phyloP scores from a whole-genome alignment of 305 asterid genomes.

The Fraxinus paxiana region DNA sequence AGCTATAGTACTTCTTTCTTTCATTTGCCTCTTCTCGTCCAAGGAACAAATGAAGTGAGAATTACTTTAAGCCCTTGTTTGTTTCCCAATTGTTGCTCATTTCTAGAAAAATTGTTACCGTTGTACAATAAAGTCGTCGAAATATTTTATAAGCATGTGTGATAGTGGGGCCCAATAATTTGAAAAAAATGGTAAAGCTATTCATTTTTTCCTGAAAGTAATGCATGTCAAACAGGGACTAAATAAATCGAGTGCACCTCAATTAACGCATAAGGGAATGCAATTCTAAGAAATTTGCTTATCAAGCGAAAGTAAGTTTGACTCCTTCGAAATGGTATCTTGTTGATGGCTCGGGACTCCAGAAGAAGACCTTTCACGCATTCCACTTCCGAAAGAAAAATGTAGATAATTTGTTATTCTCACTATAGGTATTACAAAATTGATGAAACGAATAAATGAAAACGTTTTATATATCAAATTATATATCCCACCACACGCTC shows the following conservation, averaged over 20 bases:
- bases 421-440: not conserved
- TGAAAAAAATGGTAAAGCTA: no score
- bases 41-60: not conserved
- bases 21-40: not conserved
- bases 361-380: not conserved
- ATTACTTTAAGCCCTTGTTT: no score
- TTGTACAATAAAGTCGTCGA: no score
- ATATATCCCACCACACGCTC: not conserved
- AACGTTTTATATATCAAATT: not conserved
- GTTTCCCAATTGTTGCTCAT: no score
- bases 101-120: no score
- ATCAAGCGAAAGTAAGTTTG: not conserved
- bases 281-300: no score
- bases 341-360: not conserved
- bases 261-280: not conserved
- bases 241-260: not conserved
- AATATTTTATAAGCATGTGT: no score
- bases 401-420: not conserved
- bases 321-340: not conserved
- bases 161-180: no score
- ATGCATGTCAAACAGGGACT: no score
- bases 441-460: not conserved
- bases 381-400: not conserved
- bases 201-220: no score
- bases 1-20: not conserved